Base-by-base conservation (phyloP, 345 rosid genomes). In the Moricandia arvensis region DNA sequence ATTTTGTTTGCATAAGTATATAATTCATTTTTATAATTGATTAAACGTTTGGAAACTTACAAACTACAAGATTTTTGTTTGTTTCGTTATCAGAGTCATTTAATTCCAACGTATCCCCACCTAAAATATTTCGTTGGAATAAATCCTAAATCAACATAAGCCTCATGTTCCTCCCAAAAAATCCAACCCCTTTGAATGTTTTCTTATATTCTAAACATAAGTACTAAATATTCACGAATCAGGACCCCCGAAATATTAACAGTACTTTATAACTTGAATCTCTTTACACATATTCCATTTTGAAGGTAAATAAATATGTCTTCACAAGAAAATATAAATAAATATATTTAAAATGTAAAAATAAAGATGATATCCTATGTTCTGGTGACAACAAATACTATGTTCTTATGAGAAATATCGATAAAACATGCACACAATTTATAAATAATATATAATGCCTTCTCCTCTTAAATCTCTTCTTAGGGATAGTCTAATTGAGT, bases 141-240 rank as follows among this genome's bases (percentile, higher is more conserved):
- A 71, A 57, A 64, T 72, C 63, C 18, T 71, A 66, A 37, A 72
- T 77, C 72, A 66, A 71, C 76, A 71, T 77, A 72, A 59, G 72
- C 76, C 76, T 77, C 76, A 71, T 45, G 57, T 45, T 71, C 31
- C 26, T 58, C 60, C 66, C 63, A 8, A 45, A 8, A 59, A 71
- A 62, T 45, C 72, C 13, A 59, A 45, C 7, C n/a, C 16, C 35
- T 59, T 71, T 77, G 47, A 77, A 77, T 70, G 75, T 26, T 61
- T 70, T 55, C 69, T 51, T 9, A 51, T 34, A 33, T 29, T 27
- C 17, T 18, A 31, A 3, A 27, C 12, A 45, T 16, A 7, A 35
- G n/a, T 7, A 38, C 5, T 53, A 6, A 33, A 67, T 47, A 75
- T 75, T 62, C 74, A 61, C 58, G 6, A 68, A 26, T 35, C 37